These are phyloP conservation scores for Mucor lusitanicus DNA, from an alignment of 371 early-diverging fungal genomes.

Conservation along the genomic window DNA sequence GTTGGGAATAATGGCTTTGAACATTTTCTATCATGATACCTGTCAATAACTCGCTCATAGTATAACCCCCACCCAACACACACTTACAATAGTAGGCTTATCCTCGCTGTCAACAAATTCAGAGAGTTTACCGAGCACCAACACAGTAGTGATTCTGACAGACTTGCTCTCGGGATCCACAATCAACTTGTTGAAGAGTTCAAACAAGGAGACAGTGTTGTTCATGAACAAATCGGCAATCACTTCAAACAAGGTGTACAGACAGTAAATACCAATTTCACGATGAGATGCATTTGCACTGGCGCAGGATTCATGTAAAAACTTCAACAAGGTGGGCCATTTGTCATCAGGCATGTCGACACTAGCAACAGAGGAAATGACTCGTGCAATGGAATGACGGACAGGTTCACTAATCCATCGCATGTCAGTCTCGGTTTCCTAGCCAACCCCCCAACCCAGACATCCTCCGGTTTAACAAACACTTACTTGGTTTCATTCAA, in stretches of 20 bases:
- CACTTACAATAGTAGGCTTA: constrained; percentile 60
- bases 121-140: constrained; percentile 83
- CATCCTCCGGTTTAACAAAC: neutral
- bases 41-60: neutral
- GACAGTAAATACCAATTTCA: constrained; percentile 81
- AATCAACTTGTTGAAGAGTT: constrained; percentile 69
- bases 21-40: constrained; percentile 45
- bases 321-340: constrained; percentile 79
- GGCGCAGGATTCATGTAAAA: constrained; percentile 72
- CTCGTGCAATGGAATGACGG: constrained; percentile 79
- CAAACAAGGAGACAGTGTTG: constrained; percentile 64
- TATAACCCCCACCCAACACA: no score
- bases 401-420: constrained; percentile 57
- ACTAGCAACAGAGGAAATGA: constrained; percentile 82
- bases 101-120: constrained; percentile 78
- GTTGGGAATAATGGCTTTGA: constrained; percentile 73
- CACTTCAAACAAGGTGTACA: constrained; percentile 81
- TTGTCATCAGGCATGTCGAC: constrained; percentile 72
- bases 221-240: constrained; percentile 73
- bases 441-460: no score
- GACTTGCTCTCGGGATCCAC: constrained; percentile 78
- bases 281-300: constrained; percentile 72
- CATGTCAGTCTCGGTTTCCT: neutral
- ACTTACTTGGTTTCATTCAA: constrained; percentile 71
- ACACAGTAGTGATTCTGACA: constrained; percentile 79